Evolutionary conservation across 148 eudicot genomes (phyloP), one percentile per base, ranked within the genome.

Genomic region (Chenopodium suecicum): DNA sequence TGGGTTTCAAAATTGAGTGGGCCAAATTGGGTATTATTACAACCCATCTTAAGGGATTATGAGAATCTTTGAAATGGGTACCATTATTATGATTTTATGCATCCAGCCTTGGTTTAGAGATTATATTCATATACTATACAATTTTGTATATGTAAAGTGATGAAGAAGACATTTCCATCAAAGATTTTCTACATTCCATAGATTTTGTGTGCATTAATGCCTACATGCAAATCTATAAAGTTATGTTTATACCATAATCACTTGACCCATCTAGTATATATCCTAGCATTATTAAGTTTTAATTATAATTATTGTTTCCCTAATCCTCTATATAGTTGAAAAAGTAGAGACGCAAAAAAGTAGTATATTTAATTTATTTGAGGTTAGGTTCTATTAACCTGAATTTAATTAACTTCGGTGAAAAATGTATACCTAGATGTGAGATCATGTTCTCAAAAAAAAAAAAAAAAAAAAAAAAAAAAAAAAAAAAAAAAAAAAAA

Each of bases 221-320:
- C 85, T 83, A 83, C 89, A 86, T 80, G 46, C 76, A 81, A 79
- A 83, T 88, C 87, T 84, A 22, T 80, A 86, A 86, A 85, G 88
- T 86, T 78, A 44, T 60, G 47, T 64, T 31, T 12, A 80, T 48
- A 83, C 80, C 73, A 78, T 78, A 13, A 80, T 54, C 70, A 32
- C 79, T 74, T 81, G 82, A 81, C 87, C 78, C 84, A 82, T 79
- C 46, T 48, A 47, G 1, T 29, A 56, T 17, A 13, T 48, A 48
- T 31, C 41, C 47, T 37, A 75, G 23, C 73, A 25, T 25, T 25
- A 69, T 56, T 64, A 67, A 54, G 37, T 20, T 67, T 52, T 27
- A 67, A 74, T 67, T 56, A 41, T 58, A 17, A 56, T 66, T 75
- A 46, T 70, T 82, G 12, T n/a, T 66, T 37, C 20, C 41, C 23